Evolutionary conservation across 2,329 filamentous ascomycete species (phyloP).

Genomic region (Cytospora paraplurivora): DNA sequence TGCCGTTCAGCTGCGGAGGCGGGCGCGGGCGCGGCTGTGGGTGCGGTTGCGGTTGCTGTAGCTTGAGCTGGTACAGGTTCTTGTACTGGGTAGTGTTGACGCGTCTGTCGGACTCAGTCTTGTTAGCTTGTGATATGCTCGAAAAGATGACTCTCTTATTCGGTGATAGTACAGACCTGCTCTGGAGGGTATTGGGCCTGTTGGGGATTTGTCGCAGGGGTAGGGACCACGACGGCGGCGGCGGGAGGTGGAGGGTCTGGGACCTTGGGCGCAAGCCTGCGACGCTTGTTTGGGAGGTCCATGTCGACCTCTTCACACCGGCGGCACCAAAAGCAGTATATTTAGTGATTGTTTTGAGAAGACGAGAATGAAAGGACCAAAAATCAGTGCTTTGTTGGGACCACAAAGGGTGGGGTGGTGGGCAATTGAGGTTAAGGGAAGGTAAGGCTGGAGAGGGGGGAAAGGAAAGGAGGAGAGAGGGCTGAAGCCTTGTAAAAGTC

Average conservation of each 20-base stretch:
- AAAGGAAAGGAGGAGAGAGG: conserved; percentile 15
- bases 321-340: not conserved
- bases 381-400: not conserved
- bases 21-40: not conserved
- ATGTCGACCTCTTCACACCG: conserved; percentile 25
- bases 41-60: conserved; percentile 28
- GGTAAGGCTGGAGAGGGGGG: conserved; percentile 21
- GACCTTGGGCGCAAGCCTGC: conserved; percentile 36
- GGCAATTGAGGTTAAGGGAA: conserved; percentile 7
- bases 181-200: conserved; percentile 29
- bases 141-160: not conserved
- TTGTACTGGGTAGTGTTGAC: conserved; percentile 29
- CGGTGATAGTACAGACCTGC: conserved; percentile 26
- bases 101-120: conserved; percentile 15
- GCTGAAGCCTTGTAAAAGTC: conserved; percentile 20
- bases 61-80: conserved; percentile 24
- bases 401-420: not conserved
- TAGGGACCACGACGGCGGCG: conserved; percentile 16
- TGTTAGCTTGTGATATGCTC: conserved; percentile 8
- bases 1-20: conserved; percentile 48
- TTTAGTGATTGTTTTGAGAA: not conserved
- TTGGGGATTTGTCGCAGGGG: conserved; percentile 25
- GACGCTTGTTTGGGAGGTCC: conserved; percentile 37
- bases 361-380: not conserved
- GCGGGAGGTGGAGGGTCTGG: conserved; percentile 29